Base-by-base conservation (phyloP, 2,329 filamentous ascomycete species). In the Penicillium freii region DNA sequence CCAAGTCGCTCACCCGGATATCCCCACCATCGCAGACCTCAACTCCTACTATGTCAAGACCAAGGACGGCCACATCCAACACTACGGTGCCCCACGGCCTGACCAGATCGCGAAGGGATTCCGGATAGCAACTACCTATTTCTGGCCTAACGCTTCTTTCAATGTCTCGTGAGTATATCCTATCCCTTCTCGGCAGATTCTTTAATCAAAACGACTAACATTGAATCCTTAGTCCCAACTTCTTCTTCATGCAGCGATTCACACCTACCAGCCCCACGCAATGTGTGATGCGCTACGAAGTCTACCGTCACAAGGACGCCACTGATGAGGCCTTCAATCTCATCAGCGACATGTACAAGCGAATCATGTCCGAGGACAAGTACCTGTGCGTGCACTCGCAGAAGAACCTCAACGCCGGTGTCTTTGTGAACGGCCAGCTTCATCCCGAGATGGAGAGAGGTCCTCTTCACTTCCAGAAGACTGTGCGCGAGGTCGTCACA, bases 241-340 rank as follows among this genome's bases (percentile, higher is more conserved):
- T 87, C 74, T 84, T 88, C 77, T 85, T 86, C 75, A 84, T 87
- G 64, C 84, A 87, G 71, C 78, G 84, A 54, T 86, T 86, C 68
- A 78, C 87, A 7, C 85, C 86, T 11, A 77, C 73, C 53, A 76
- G 78, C 1, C 77, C 85, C 0, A 78, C 74, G 29, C 79, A 76
- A 45, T 81, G 78, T 5, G 74, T 75, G 25, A 87, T 88, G 81
- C 78, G 79, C 62, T 87, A 87, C 69, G 84, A 88, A 66, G 83
- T 88, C 51, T 88, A 81, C 77, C 80, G 84, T 56, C 82, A 87
- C 79, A 84, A 83, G 69, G 73, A 82, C 66, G 80, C 84, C 4
- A 79, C 76, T n/a, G 81, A 87, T 23, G 82, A 82, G 34, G 80
- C 84, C 57, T 88, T 88, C 67, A 73, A 78, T 6, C 68, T 78